Evolutionary conservation across 2,329 filamentous ascomycete species (phyloP), one percentile per base, ranked within the genome.

Genomic region (Trichothecium roseum): DNA sequence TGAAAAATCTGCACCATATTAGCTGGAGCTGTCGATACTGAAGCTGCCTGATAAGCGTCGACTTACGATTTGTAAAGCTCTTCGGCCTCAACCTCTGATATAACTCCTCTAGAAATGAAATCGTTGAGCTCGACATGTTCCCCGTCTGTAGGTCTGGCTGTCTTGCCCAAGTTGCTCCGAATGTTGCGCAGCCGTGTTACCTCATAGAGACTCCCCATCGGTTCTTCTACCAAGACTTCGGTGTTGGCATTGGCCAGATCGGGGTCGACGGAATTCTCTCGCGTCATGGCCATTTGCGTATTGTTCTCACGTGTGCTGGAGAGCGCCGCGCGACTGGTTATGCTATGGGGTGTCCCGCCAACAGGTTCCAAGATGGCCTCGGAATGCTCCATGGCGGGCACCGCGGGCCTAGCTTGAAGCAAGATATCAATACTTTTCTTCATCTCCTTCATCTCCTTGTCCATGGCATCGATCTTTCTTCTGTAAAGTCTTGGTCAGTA

Each of bases 111-210:
- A 4, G 45, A 35, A 18, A 55, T 54, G 35, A 55, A 55, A 38
- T 55, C 53, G 16, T 45, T 41, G 18, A 45, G 27, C 20, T 45
- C 40, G 8, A 34, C 42, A 13, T 40, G 40, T 6, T 37, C 36
- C 4, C 37, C 42, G 3, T 37, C 34, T 4, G 40, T 20, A 7
- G 40, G 30, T 3, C 43, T 35, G 12, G 37, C 32, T 3, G 42
- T 41, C 28, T 44, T 44, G 13, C 42, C 41, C 40, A 40, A 42
- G 18, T 55, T 47, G 36, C 51, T 55, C 6, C 52, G 47, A 22
- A 56, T 53, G 31, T 55, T 56, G 3, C 53, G 49, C 29, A 56
- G 42, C 37, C 49, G 51, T 14, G 53, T 56, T 9, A 53, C 49
- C 30, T 54, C 51, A 17, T 46, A 56, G 12, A 56, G 47, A 27